Evolutionary conservation across 2,329 filamentous ascomycete species (phyloP).

Genomic region (Colletotrichum incanum): DNA sequence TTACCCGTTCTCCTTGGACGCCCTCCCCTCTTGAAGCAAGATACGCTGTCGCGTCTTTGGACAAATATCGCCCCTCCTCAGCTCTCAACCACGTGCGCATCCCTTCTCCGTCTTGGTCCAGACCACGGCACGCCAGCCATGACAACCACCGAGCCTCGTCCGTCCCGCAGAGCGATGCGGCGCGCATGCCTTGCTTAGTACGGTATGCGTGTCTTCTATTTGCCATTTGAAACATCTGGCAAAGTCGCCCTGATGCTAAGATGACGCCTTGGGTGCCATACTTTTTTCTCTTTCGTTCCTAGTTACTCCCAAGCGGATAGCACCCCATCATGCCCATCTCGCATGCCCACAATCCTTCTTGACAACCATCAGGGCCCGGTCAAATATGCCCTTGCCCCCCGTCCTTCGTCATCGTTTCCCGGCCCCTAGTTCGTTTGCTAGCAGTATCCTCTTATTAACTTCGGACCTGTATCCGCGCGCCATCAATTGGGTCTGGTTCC

Average conservation of each 20-base stretch:
- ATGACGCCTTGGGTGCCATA: not conserved
- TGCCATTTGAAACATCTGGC: not conserved
- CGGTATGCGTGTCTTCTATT: not conserved
- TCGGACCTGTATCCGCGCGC: slow-evolving; percentile 5
- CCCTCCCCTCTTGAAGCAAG: not conserved
- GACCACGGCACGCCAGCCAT: not conserved
- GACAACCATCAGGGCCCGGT: not conserved
- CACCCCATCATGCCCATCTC: not conserved
- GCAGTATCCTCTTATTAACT: slow-evolving; percentile 7
- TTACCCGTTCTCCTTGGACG: not conserved
- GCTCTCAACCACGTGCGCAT: not conserved
- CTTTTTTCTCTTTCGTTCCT: not conserved
- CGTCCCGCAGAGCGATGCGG: too few species aligned
- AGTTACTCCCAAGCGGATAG: not conserved
- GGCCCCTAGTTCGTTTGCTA: not conserved
- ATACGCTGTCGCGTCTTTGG: not conserved
- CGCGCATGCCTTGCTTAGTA: not conserved
- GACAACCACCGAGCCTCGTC: not conserved
- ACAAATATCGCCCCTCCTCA: not conserved
- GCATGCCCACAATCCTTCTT: not conserved
- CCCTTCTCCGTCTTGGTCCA: not conserved
- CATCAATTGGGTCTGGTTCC: not conserved
- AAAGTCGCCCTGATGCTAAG: not conserved
- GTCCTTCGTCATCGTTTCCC: not conserved
- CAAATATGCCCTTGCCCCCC: slow-evolving; percentile 19